Percentiles rank a stretch among this genome's conserved stretches.
These are phyloP conservation scores for Cytospora piceicola DNA, from an alignment of 2,329 filamentous ascomycete genomes.

Conservation along the genomic window DNA sequence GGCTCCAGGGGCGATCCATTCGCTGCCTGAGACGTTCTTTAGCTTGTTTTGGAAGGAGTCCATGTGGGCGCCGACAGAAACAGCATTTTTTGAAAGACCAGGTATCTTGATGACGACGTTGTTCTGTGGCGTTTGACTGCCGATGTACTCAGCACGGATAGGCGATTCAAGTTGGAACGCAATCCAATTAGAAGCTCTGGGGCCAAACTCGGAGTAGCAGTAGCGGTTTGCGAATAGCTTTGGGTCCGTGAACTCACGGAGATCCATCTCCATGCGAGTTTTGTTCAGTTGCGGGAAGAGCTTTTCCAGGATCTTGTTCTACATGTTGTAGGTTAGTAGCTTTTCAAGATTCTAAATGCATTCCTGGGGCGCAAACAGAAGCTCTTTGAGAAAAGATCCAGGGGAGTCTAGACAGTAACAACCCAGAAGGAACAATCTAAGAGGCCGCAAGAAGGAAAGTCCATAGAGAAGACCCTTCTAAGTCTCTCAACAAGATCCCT, in stretches of 20 bases:
- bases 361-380: neutral
- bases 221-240: conserved; percentile 1
- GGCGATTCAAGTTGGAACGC: neutral
- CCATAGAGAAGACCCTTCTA: no score
- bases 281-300: conserved; percentile 12
- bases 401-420: neutral
- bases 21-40: neutral
- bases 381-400: neutral
- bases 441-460: no score
- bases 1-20: conserved; percentile 17
- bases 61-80: conserved; percentile 17
- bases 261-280: conserved; percentile 4
- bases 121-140: conserved; percentile 12
- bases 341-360: neutral
- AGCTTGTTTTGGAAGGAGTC: conserved; percentile 9
- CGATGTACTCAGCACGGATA: neutral
- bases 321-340: neutral
- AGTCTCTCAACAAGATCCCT: neutral
- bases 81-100: neutral
- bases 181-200: neutral
- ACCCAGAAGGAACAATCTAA: neutral
- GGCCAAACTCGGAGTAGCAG: neutral
- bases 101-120: conserved; percentile 9
- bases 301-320: neutral
- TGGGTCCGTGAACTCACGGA: neutral